These are phyloP conservation scores for Botrytis sinoallii DNA, from an alignment of 2,329 filamentous ascomycete species.

Conservation along the genomic window DNA sequence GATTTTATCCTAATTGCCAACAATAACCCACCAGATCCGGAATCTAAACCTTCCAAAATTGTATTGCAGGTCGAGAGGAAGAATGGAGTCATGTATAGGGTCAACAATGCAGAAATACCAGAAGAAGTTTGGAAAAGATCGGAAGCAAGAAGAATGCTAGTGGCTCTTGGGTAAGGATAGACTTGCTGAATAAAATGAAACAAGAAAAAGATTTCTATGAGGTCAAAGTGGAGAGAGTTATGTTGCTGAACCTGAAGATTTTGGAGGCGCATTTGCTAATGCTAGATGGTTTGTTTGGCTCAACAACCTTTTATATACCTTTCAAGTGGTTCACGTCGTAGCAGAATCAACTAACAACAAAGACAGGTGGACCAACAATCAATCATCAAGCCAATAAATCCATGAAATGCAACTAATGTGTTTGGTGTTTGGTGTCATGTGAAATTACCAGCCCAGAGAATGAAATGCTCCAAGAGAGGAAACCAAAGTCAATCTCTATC, in stretches of 20 bases:
- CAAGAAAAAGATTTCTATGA: not conserved
- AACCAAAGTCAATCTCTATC: not conserved
- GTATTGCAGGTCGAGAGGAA: not conserved
- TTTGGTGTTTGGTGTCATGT: not conserved
- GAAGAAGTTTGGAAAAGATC: not conserved
- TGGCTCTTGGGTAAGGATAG: not conserved
- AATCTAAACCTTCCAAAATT: not conserved
- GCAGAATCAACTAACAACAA: not conserved
- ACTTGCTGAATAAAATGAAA: not conserved
- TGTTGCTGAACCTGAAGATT: not conserved
- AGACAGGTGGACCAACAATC: not conserved
- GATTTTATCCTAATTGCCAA: conserved; percentile 8
- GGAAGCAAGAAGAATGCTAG: not conserved
- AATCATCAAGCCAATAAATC: not conserved
- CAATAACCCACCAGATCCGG: not conserved
- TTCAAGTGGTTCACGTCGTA: not conserved
- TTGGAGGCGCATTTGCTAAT: not conserved
- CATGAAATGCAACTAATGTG: not conserved
- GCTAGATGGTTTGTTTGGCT: not conserved
- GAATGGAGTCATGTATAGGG: not conserved
- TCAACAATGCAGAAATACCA: not conserved
- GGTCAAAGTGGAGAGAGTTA: not conserved
- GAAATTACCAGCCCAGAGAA: not conserved
- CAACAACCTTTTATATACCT: no score
- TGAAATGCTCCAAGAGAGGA: not conserved